A percentile compares a stretch with the other conserved stretches of the same genome.
phyloP scores from a whole-genome alignment of 2,329 filamentous ascomycete species.

The Didymella glomerata region DNA sequence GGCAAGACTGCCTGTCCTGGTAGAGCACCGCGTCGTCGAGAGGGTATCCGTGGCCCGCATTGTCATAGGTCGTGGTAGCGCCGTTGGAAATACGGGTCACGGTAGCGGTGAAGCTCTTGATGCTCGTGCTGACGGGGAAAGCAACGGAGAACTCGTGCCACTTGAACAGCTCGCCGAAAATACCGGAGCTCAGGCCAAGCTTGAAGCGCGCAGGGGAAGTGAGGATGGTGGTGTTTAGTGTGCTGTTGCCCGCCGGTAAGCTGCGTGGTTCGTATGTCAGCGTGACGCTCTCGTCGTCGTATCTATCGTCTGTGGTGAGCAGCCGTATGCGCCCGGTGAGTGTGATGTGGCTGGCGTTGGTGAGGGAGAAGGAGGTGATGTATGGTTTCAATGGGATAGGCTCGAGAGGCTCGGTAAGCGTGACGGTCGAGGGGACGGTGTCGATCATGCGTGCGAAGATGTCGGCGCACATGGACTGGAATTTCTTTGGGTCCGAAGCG shows the following conservation, averaged over 20 bases:
- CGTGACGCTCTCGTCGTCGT: constrained; percentile 11
- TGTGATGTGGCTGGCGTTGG: constrained; percentile 22
- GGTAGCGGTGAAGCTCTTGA: constrained; percentile 13
- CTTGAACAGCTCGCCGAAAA: constrained; percentile 18
- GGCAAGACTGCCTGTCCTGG: constrained; percentile 15
- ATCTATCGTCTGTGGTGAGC: constrained; percentile 13
- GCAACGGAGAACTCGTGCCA: constrained; percentile 18
- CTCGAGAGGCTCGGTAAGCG: constrained; percentile 29
- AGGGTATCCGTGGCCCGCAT: constrained; percentile 13
- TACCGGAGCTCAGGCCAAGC: constrained; percentile 3
- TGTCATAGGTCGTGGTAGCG: constrained; percentile 7
- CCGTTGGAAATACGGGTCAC: constrained; percentile 13
- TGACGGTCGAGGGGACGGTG: constrained; percentile 32
- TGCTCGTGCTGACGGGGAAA: constrained; percentile 5
- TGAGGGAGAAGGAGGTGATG: constrained; percentile 23
- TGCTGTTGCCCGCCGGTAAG: constrained; percentile 3
- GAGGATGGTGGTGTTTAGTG: constrained; percentile 10
- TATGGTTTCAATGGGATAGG: constrained; percentile 32
- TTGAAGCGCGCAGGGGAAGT: constrained; percentile 2
- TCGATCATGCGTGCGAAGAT: constrained; percentile 33
- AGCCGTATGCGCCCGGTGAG: constrained; percentile 31
- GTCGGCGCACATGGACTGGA: constrained; percentile 29
- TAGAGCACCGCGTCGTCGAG: constrained; percentile 13
- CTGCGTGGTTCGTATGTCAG: constrained; percentile 11
- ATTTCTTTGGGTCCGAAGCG: constrained; percentile 27